Conservation (phyloP, 108 stramenopile genomes). For the Parietichytrium sp. region DNA sequence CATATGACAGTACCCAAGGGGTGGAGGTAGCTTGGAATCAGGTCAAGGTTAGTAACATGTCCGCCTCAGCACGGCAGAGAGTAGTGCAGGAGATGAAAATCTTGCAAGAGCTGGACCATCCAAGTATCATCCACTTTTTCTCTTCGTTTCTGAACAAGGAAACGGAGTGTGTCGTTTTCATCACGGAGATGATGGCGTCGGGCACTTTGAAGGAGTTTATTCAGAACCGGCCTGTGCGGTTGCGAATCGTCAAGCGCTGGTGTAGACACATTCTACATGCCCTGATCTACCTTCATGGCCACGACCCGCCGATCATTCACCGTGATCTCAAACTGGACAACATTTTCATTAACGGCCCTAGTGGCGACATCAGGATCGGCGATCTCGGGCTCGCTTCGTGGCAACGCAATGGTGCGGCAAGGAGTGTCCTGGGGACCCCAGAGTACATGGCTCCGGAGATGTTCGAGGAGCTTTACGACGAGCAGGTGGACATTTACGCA, state of each 20-base stretch:
- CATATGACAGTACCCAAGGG: slow-evolving; percentile 2
- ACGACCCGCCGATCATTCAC: slow-evolving; percentile 96
- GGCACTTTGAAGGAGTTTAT: slow-evolving; percentile 88
- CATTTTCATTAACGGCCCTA: slow-evolving; percentile 95
- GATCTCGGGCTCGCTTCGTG: slow-evolving; percentile 77
- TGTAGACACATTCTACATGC: slow-evolving; percentile 89
- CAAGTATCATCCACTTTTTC: slow-evolving; percentile 10
- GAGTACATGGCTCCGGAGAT: slow-evolving; percentile 96
- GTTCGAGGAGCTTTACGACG: slow-evolving; percentile 86
- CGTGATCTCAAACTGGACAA: slow-evolving; percentile 94
- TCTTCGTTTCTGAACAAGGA: background rate
- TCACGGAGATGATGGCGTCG: slow-evolving; percentile 91
- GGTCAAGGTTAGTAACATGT: slow-evolving; percentile 7
- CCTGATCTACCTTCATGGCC: slow-evolving; percentile 88
- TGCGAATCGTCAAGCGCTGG: slow-evolving; percentile 95
- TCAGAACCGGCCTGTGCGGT: slow-evolving; percentile 87
- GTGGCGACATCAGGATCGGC: slow-evolving; percentile 92
- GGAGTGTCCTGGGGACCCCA: slow-evolving; percentile 79
- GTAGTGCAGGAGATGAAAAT: slow-evolving; percentile 93
- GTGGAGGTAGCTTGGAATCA: slow-evolving; percentile 42
- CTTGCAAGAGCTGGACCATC: slow-evolving; percentile 63
- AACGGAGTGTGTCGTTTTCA: slow-evolving; percentile 69
- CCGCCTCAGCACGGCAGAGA: slow-evolving; percentile 38
- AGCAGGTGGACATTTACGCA: slow-evolving; percentile 90
- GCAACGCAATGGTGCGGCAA: slow-evolving; percentile 9